Base-by-base conservation (phyloP, 208 protist genomes). In the Strigomonas culicis region DNA sequence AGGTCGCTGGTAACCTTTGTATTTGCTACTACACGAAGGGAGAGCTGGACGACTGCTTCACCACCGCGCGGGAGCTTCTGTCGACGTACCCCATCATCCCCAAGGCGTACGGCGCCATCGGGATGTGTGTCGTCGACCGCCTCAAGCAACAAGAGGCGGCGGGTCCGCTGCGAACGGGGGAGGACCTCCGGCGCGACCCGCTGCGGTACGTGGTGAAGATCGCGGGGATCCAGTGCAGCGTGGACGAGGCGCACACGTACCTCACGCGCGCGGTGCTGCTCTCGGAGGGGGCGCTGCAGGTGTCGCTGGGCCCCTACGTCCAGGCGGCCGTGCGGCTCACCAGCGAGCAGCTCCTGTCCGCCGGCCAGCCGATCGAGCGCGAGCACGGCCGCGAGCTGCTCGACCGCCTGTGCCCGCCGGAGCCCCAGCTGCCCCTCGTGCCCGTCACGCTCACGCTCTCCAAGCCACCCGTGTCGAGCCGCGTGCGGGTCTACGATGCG, bases 51-150 rank as follows among this genome's bases (percentile, higher is more conserved):
- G 52, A 21, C 30, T 80, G 74, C 53, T 49, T 84, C 13, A 25
- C 56, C 21, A 67, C 71, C 1, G 79, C 74, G 43, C 65, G 74
- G 4, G 74, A 84, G 65, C 43, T 78, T 1, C 60, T 84, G 4
- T 51, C 66, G 36, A 70, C 63, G 10, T 84, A 84, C 49, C 79
- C 74, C 30, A 59, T 84, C 47, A 75, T 84, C 34, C 79, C 79
- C 10, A 77, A 77, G 49, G 79, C 79, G 0, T 84, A 76, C 51
- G 79, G 65, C 1, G 70, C 68, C 6, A 75, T 80, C 8, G 79
- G 79, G 43, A 84, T 84, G 79, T 84, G 74, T 59, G 77, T 84
- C 47, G 60, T 84, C 50, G 69, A 71, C 36, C 53, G 53, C 4
- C 50, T 84, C 1, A 46, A 69, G 13, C 70, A 77, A 57, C 74